phyloP scores from a whole-genome alignment of 176 grass and related monocot genomes.

The Tuctoria greenei region DNA sequence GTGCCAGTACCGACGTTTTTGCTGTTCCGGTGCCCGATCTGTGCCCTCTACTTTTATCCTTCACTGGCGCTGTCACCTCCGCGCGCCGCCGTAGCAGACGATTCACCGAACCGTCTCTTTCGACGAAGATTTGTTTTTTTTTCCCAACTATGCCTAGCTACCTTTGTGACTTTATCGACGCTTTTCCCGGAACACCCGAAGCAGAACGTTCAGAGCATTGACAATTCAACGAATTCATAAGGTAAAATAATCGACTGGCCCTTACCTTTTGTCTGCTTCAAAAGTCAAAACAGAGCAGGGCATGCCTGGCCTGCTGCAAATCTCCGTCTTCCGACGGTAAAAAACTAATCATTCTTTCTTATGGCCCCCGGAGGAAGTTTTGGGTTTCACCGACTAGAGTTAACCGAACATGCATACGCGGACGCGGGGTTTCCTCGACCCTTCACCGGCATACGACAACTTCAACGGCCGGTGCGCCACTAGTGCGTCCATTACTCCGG shows the following conservation, averaged over 20 bases:
- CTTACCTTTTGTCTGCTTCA: neutral
- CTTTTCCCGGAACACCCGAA: neutral
- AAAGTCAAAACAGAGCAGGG: neutral
- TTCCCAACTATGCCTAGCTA: neutral
- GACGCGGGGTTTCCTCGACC: too few relatives aligned
- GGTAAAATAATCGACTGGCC: neutral
- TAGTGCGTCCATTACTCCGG: too few relatives aligned
- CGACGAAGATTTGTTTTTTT: neutral
- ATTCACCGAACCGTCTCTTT: neutral
- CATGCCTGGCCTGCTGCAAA: neutral
- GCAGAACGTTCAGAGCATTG: neutral
- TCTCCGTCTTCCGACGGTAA: neutral
- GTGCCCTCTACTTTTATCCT: neutral
- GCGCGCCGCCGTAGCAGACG: neutral
- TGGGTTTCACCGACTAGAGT: neutral
- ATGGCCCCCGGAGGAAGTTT: too few relatives aligned
- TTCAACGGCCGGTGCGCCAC: too few relatives aligned
- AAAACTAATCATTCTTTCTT: neutral
- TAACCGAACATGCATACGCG: neutral
- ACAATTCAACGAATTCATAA: neutral
- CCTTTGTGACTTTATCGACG: neutral
- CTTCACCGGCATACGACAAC: too few relatives aligned
- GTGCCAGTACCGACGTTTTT: too few relatives aligned
- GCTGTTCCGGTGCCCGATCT: neutral
- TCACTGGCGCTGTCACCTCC: neutral